Percentiles rank a stretch among this genome's conserved stretches.
phyloP scores from a whole-genome alignment of 1,284 basidiomycete genomes.

The Tilletia horrida region DNA sequence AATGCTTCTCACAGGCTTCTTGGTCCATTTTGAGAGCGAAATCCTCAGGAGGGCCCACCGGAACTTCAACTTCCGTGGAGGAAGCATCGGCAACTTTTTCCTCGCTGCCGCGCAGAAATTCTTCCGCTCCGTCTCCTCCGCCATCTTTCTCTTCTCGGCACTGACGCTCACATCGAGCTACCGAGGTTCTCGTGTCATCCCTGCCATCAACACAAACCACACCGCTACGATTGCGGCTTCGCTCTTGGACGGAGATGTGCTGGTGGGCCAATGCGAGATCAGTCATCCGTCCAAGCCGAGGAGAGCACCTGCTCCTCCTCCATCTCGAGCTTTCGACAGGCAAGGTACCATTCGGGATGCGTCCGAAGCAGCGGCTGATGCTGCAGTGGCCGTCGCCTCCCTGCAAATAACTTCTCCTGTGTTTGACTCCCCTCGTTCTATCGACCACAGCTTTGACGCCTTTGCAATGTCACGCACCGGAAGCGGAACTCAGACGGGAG shows the following conservation, averaged over 20 bases:
- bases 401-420: neutral
- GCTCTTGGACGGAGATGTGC: slow-evolving; percentile 71
- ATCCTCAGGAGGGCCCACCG: slow-evolving; percentile 70
- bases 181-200: slow-evolving; percentile 63
- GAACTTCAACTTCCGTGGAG: slow-evolving; percentile 51
- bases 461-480: neutral
- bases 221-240: slow-evolving; percentile 96
- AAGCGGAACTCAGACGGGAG: slow-evolving; percentile 16
- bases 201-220: slow-evolving; percentile 89
- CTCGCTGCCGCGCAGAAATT: slow-evolving; percentile 47
- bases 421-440: too few relatives aligned
- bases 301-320: neutral
- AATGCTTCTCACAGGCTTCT: slow-evolving; percentile 25
- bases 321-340: neutral
- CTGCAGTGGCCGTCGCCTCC: neutral
- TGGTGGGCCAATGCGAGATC: slow-evolving; percentile 95
- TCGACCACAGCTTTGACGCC: neutral
- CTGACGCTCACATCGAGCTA: slow-evolving; percentile 66
- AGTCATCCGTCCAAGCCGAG: slow-evolving; percentile 68
- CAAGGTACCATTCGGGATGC: slow-evolving; percentile 12
- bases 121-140: slow-evolving; percentile 63
- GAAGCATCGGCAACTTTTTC: slow-evolving; percentile 50
- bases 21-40: slow-evolving; percentile 81
- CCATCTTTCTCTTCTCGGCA: slow-evolving; percentile 90
- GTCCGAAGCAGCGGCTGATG: neutral